Evolutionary conservation across 2,329 filamentous ascomycete genomes (phyloP), one percentile per base, ranked within the genome.

Genomic region (Aspergillus fischeri): DNA sequence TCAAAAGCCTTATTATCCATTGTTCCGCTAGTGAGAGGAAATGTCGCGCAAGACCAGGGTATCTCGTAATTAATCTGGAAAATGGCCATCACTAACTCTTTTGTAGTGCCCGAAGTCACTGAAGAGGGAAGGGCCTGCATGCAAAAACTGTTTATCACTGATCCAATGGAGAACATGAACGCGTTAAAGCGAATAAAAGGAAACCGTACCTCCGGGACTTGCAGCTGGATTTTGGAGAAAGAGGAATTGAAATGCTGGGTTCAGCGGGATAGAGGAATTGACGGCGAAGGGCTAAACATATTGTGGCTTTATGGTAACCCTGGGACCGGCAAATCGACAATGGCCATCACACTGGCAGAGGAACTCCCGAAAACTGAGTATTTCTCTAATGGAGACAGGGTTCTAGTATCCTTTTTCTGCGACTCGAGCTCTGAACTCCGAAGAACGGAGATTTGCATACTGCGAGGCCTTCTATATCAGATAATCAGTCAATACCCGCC

Each of bases 261-360:
- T 28, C 27, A 6, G 27, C 7, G 27, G 6, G 27, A 7, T 3
- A 8, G 8, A 28, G 27, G 7, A 1, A 9, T 28, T 28, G 27
- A 28, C 38, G 42, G 17, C 8, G 29, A 41, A 38, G 42, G 27
- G 32, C 24, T 3, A 58, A 60, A 28, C 6, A 21, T 64, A 8
- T 48, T 63, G 10, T 65, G 60, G 60, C 53, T 65, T 8, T 53
- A 63, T 42, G 58, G 63, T 5, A 56, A 61, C 38, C 63, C 63
- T 10, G 63, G 63, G 27, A 62, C 49, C n/a, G 60, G 63, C 29
- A 65, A 65, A 29, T 59, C 61, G 25, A 65, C 48, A 4, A 57
- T 57, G n/a, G 55, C 47, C 3, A 53, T 54, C 3, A 51, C 48
- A 3, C 35, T 57, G 7, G 47, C 27, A 4, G 55, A 57, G 24